Evolutionary conservation across 2,329 filamentous ascomycete species (phyloP).

Genomic region (Aspergillus carbonarius): DNA sequence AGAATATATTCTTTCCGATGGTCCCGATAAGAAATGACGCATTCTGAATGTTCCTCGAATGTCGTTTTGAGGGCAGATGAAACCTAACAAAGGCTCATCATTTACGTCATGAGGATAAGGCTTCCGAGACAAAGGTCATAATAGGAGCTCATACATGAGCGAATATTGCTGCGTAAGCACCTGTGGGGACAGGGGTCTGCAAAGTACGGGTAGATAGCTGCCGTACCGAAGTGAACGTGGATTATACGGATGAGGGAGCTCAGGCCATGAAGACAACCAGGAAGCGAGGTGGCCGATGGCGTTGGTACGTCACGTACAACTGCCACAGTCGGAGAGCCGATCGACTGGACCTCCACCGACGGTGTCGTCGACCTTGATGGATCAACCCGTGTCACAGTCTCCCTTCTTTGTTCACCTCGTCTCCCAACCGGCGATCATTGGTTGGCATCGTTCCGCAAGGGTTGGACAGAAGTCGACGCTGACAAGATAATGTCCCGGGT

Average conservation of each 20-base stretch:
- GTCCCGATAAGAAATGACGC: no score
- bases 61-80: no score
- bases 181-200: not conserved
- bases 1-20: no score
- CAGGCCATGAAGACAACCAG: not conserved
- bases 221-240: not conserved
- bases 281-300: not conserved
- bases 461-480: not conserved
- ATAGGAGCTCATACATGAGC: not conserved
- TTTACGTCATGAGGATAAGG: no score
- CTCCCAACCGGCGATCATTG: not conserved
- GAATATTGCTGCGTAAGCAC: not conserved
- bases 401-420: not conserved
- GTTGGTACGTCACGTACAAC: conserved; percentile 1
- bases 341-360: no score
- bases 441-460: not conserved
- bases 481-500: not conserved
- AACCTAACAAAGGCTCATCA: no score
- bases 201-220: not conserved
- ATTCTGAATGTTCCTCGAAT: no score
- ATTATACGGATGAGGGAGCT: not conserved
- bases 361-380: not conserved
- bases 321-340: not conserved
- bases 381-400: not conserved
- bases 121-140: no score